These are phyloP conservation scores for Cryptococcus sp. DNA, from an alignment of 1,284 basidiomycete genomes.

Conservation along the genomic window DNA sequence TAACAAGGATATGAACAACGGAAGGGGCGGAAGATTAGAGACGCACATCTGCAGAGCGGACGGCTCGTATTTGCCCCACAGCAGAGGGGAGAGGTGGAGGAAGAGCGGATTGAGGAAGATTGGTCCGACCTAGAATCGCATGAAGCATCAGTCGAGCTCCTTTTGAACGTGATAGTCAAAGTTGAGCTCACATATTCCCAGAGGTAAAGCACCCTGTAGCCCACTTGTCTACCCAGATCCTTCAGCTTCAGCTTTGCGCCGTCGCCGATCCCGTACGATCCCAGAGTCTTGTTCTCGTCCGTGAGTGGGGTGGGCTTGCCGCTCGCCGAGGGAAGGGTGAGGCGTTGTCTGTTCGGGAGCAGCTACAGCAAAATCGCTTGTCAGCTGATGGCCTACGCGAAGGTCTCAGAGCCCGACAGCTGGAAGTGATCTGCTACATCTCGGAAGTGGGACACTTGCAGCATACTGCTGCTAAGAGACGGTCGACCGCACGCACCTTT, in stretches of 20 bases:
- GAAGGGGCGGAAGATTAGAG: neutral
- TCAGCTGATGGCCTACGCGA: neutral
- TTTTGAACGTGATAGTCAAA: neutral
- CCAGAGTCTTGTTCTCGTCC: constrained; percentile 65
- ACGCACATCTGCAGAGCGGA: constrained; percentile 45
- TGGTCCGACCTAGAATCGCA: constrained; percentile 70
- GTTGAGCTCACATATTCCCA: constrained; percentile 80
- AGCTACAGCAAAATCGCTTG: constrained; percentile 44
- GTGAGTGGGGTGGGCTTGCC: constrained; percentile 59
- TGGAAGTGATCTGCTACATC: neutral
- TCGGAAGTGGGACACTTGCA: neutral
- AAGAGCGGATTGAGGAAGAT: constrained; percentile 87
- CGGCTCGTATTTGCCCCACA: constrained; percentile 42
- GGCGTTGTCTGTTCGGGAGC: constrained; percentile 73
- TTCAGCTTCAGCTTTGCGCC: constrained; percentile 69
- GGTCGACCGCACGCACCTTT: constrained; percentile 56
- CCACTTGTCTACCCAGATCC: constrained; percentile 83
- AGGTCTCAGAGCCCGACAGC: neutral
- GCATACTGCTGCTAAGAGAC: constrained; percentile 1
- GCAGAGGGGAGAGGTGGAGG: constrained; percentile 63
- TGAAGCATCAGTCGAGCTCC: neutral
- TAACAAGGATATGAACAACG: neutral
- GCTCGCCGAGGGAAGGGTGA: constrained; percentile 55
- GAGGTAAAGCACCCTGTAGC: constrained; percentile 82
- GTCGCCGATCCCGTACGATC: constrained; percentile 61